Evolutionary conservation across 2,329 filamentous ascomycete species (phyloP).

Genomic region (Scedosporium apiospermum): DNA sequence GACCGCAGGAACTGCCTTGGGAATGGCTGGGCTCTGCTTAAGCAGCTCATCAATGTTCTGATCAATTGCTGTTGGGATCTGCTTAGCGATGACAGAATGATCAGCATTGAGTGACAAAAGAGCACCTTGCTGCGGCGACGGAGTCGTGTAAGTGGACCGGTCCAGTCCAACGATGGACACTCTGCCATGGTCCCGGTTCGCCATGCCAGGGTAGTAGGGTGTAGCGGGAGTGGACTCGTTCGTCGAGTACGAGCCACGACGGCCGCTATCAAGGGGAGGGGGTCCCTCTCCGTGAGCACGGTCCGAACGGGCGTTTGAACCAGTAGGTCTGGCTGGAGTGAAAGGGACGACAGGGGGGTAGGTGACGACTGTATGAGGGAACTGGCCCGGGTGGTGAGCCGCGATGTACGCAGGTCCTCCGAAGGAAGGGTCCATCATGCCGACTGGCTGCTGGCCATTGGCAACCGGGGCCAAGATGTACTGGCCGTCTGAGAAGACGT

Average conservation of each 20-base stretch:
- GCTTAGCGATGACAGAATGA: slow-evolving; percentile 30
- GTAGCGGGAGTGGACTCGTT: slow-evolving; percentile 58
- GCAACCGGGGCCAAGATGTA: slow-evolving; percentile 27
- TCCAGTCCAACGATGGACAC: slow-evolving; percentile 45
- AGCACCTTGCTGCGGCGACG: slow-evolving; percentile 53
- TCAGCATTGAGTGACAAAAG: slow-evolving; percentile 29
- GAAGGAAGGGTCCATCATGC: slow-evolving; percentile 15
- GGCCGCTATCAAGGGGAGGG: slow-evolving; percentile 50
- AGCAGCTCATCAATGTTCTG: slow-evolving; percentile 54
- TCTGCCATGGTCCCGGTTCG: slow-evolving; percentile 50
- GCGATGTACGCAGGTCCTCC: slow-evolving; percentile 20
- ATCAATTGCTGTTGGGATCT: slow-evolving; percentile 29
- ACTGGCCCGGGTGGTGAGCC: slow-evolving; percentile 23
- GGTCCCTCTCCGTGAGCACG: slow-evolving; percentile 39
- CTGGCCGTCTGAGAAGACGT: slow-evolving; percentile 24
- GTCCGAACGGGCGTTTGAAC: slow-evolving; percentile 35
- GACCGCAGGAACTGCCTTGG: slow-evolving; percentile 79
- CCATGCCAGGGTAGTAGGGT: slow-evolving; percentile 50
- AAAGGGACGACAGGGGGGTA: slow-evolving; percentile 36
- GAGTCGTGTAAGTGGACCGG: slow-evolving; percentile 56
- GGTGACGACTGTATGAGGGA: slow-evolving; percentile 19
- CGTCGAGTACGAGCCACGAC: slow-evolving; percentile 58
- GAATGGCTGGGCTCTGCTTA: slow-evolving; percentile 71
- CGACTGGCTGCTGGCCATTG: slow-evolving; percentile 21
- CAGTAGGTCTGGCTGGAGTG: slow-evolving; percentile 39